phyloP scores from a whole-genome alignment of 2,329 filamentous ascomycete species.

The Aspergillus niger region DNA sequence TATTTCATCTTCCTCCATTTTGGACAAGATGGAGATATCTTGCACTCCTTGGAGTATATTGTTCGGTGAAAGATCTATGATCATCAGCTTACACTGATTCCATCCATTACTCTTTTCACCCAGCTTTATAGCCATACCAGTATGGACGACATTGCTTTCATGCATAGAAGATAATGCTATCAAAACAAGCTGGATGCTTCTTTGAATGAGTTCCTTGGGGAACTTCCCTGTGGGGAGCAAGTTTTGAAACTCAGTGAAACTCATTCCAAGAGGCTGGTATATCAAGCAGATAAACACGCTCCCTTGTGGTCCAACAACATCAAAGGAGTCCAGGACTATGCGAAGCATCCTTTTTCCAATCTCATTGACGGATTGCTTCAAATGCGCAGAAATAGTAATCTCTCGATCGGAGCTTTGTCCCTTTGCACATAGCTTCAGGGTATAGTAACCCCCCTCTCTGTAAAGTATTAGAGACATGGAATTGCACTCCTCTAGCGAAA shows the following conservation, averaged over 20 bases:
- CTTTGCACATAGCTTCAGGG: slow-evolving; percentile 17
- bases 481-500: not conserved
- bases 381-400: slow-evolving; percentile 23
- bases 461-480: not conserved
- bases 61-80: slow-evolving; percentile 32
- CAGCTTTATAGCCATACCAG: slow-evolving; percentile 17
- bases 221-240: slow-evolving; percentile 15
- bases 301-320: slow-evolving; percentile 25
- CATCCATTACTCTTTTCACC: not conserved
- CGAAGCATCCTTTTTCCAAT: slow-evolving; percentile 26
- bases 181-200: slow-evolving; percentile 23
- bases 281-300: slow-evolving; percentile 26
- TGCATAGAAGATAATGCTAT: slow-evolving; percentile 29
- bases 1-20: slow-evolving; percentile 34
- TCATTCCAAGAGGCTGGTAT: slow-evolving; percentile 28
- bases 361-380: slow-evolving; percentile 19
- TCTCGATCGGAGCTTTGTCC: slow-evolving; percentile 16
- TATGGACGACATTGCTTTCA: slow-evolving; percentile 28
- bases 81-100: not conserved
- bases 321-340: slow-evolving; percentile 31
- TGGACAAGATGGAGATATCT: slow-evolving; percentile 27
- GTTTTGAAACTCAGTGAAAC: slow-evolving; percentile 19
- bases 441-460: slow-evolving; percentile 10
- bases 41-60: slow-evolving; percentile 35
- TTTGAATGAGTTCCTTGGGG: slow-evolving; percentile 21